Conservation (phyloP, 176 grass and related monocot genomes). For the Zoysia pacifica region DNA sequence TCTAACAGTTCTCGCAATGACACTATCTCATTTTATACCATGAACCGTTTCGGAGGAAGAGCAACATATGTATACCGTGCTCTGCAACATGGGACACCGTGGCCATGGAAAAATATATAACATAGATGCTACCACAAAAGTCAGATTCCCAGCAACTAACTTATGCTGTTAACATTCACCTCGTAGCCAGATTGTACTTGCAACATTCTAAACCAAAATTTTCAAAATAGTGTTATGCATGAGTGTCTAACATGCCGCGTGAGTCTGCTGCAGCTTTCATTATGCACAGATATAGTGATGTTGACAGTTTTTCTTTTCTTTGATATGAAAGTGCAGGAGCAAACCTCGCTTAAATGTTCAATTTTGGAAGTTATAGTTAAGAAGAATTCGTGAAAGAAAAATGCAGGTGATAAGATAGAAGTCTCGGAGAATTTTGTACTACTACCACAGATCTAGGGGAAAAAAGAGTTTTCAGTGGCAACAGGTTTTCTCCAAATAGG, state of each 20-base stretch:
- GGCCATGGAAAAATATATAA: neutral
- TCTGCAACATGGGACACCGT: constrained; percentile 8
- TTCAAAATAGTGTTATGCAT: neutral
- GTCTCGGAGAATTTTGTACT: neutral
- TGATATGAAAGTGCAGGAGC: neutral
- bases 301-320: neutral
- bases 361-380: neutral
- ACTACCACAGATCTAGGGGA: neutral
- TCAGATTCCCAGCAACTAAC: neutral
- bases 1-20: neutral
- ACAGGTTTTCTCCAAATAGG: neutral
- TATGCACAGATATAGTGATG: neutral
- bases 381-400: neutral
- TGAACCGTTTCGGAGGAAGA: neutral
- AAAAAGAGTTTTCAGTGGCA: neutral
- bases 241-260: neutral
- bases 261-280: neutral
- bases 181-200: neutral
- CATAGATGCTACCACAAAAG: neutral
- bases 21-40: neutral
- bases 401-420: neutral
- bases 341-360: neutral
- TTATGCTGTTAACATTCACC: neutral
- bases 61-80: neutral
- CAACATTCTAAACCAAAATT: neutral